A percentile compares a stretch with the other conserved stretches of the same genome.
Evolutionary conservation across 208 protist species (phyloP).

Genomic region (Entamoeba moshkovskii): DNA sequence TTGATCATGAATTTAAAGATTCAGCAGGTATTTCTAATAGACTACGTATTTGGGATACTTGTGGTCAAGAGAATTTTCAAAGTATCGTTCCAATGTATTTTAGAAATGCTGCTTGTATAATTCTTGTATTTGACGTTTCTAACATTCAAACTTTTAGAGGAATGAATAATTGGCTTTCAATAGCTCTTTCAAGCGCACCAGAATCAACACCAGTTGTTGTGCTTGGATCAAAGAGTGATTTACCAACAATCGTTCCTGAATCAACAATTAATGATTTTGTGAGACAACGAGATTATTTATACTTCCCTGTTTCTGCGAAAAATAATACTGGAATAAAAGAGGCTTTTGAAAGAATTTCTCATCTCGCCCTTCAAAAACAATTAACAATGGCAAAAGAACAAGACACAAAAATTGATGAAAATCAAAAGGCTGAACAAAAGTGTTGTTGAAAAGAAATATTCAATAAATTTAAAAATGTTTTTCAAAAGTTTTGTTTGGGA

Average conservation of each 20-base stretch:
- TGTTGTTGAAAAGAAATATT: too few species aligned
- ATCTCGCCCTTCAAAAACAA: background rate
- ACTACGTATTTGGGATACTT: slow-evolving; percentile 19
- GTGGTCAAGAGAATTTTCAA: slow-evolving; percentile 13
- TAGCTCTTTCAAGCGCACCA: background rate
- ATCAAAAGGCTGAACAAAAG: background rate
- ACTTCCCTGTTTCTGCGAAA: background rate
- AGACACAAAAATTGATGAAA: background rate
- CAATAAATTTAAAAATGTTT: too few species aligned
- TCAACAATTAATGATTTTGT: background rate
- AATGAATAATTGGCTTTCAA: slow-evolving; percentile 49
- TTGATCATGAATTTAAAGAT: background rate
- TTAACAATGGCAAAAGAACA: background rate
- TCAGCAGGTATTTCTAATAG: background rate
- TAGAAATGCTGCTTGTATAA: slow-evolving; percentile 32
- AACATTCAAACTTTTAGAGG: slow-evolving; percentile 52
- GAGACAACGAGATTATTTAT: background rate
- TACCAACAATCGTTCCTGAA: background rate
- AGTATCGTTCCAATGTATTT: slow-evolving; percentile 2
- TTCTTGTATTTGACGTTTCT: slow-evolving; percentile 67
- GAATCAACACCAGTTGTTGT: background rate
- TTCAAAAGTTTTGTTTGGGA: too few species aligned
- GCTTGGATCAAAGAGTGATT: background rate
- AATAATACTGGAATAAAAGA: background rate
- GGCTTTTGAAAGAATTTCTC: background rate